A percentile compares a stretch with the other conserved stretches of the same genome.
These are phyloP conservation scores for Dactylellina sp. DNA, from an alignment of 2,329 filamentous ascomycete species.

Conservation along the genomic window DNA sequence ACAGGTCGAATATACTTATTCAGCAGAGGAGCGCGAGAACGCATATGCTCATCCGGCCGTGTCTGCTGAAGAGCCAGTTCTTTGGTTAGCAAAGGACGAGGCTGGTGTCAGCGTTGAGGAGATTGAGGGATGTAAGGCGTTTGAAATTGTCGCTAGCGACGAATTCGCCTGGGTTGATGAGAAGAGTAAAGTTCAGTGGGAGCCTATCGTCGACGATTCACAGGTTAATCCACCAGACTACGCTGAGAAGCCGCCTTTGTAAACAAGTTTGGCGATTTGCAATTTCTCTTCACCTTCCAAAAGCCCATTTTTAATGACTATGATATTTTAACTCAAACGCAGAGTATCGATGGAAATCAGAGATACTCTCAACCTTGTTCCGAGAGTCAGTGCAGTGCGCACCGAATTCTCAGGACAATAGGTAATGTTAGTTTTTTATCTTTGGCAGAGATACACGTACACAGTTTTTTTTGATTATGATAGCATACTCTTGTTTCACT, in stretches of 20 bases:
- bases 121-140: conserved; percentile 74
- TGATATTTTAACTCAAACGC: conserved; percentile 40
- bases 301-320: conserved; percentile 52
- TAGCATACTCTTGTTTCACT: conserved; percentile 10
- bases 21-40: conserved; percentile 71
- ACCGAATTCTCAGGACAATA: conserved; percentile 1
- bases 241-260: conserved; percentile 66
- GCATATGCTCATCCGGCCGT: conserved; percentile 82
- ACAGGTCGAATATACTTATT: conserved; percentile 71
- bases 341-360: no score
- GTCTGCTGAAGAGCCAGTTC: conserved; percentile 71
- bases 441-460: conserved; percentile 21
- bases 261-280: conserved; percentile 5
- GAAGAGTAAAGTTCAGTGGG: conserved; percentile 71
- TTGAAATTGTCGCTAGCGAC: conserved; percentile 82
- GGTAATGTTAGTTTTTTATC: conserved; percentile 1
- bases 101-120: conserved; percentile 82
- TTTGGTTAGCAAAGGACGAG: conserved; percentile 87
- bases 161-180: conserved; percentile 78
- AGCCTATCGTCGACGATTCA: conserved; percentile 69
- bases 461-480: conserved; percentile 15
- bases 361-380: background rate
- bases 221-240: conserved; percentile 72
- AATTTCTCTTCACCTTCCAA: conserved; percentile 8
- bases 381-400: background rate